Base-by-base conservation (phyloP, 2,329 filamentous ascomycete genomes). In the Aspergillus tubingensis region DNA sequence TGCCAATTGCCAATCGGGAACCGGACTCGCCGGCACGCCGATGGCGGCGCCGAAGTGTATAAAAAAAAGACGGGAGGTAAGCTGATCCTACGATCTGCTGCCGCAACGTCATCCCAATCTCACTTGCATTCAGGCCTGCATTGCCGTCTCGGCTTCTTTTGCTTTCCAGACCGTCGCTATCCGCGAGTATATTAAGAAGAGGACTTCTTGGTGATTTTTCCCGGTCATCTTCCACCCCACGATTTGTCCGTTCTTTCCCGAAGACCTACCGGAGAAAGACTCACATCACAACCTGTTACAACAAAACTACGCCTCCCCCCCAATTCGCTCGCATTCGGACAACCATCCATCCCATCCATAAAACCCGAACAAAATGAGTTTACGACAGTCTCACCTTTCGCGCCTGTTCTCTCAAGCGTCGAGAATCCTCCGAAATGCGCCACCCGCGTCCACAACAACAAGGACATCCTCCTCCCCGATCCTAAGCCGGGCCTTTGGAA, bases 381-480 rank as follows among this genome's bases (percentile, higher is more conserved):
- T 63, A 17, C 62, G 53, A 32, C 49, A 55, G 19, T 23, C 55
- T n/a, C 55, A 58, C 19, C 39, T 67, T 30, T 60, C 65, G n/a
- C 65, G 65, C 59, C 71, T 67, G 70, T 49, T 69, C 54, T 62
- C 64, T 32, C 65, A 65, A 13, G 51, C 64, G n/a, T 44, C 60
- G 10, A 49, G 52, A 49, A 49, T 69, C n/a, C 54, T 64, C 27
- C 60, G 60, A 54, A 49, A 51, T 49, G 38, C 50, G 44, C 19
- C 50, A 27, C 36, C 43, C 39, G 54, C 48, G 54, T 52, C 59
- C 57, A 57, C 55, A 15, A 25, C 36, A 8, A 61, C 32, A 7
- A 49, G 8, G 19, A 53, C 23, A 11, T 13, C 51, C 11, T 13
- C 51, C 15, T 47, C 41, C 19, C 8, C 41, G 5, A 7, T 32